Evolutionary conservation across 2,329 filamentous ascomycete genomes (phyloP), one percentile per base, ranked within the genome.

Genomic region (Xylariaceae sp.): DNA sequence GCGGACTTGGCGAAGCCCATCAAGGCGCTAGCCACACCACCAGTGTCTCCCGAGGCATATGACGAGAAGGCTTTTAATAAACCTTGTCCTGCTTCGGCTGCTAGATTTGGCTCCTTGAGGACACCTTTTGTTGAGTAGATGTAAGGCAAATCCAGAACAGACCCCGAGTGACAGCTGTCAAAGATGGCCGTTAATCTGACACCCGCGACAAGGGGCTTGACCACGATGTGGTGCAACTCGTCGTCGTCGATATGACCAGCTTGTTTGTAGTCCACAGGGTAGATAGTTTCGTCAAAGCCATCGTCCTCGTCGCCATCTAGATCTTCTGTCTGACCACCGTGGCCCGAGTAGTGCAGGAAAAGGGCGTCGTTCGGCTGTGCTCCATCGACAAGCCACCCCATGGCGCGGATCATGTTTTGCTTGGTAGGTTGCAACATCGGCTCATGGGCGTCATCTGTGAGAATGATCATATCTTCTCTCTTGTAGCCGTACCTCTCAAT

Each of bases 1-100:
- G 90, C 91, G 71, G 94, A 95, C 77, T 96, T 97, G 75, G 96
- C 85, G 65, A 97, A 84, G 42, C 86, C 85, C 68, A 93, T 82
- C 28, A 94, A 83, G 48, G 88, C 89, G 55, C 80, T 89, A 51
- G 90, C 84, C 72, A 96, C 91, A 60, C 90, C 84, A 55, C 86
- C 83, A 58, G 96, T 79, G 69, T 97, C 91, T 62, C 92, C 91
- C 55, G 75, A 72, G 56, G 76, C 77, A 63, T 83, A 83, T 13
- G 81, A 79, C 5, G 80, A 79, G 45, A 86, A 77, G 40, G 78
- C 83, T 53, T 78, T 73, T 9, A 87, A 73, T 41, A 87, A 70
- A 17, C 83, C 83, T 65, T 85, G 80, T 1, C 84, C 84, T 40
- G 84, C 84, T 65, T 87, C 84, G 66, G 84, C 85, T 60, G 83